Evolutionary conservation across 495 filamentous ascomycete species (phyloP), one percentile per base, ranked within the genome.

Genomic region (Penicillium ochrochloron): DNA sequence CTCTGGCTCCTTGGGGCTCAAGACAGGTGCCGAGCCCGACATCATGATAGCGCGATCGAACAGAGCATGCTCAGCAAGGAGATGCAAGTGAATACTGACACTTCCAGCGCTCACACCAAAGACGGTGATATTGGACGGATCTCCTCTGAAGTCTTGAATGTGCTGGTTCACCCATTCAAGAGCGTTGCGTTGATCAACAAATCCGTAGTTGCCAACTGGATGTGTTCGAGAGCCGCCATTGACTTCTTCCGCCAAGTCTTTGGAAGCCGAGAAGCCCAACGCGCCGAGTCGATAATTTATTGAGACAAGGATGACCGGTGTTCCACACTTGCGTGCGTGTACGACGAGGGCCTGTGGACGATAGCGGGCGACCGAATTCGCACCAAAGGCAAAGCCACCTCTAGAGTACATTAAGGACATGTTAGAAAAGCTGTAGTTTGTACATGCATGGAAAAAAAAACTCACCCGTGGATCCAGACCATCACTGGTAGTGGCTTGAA

Each of bases 21-120:
- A 31, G 14, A 39, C 53, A 5, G 60, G 60, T 2, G 50, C 60
- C 2, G 60, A 11, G 15, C 60, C 60, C 11, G 60, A 62, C 60
- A 62, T 62, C 50, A 62, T 42, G 37, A 62, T 62, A 17, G 60
- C 60, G 5, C 60, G 60, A 55, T 62, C 60, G 51, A 62, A 62
- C 27, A 62, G 39, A 23, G 34, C 25, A 14, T 62, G 60, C 14
- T 39, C 51, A n/a, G 60, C 60, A 11, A 62, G 37, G 10, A 62
- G 37, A 23, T 62, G 60, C 25, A 51, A 29, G 41, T 62, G 60
- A 21, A 62, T 62, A 46, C 60, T 62, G 7, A 51, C 37, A 46
- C 60, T 62, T 2, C 60, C 60, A 15, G 60, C 60, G 35, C 60
- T 62, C 11, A 62, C 60, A 21, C 60, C 60, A 35, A 62, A 62